Evolutionary conservation across 257 asterid genomes (phyloP).

Genomic region (Misopates orontium): DNA sequence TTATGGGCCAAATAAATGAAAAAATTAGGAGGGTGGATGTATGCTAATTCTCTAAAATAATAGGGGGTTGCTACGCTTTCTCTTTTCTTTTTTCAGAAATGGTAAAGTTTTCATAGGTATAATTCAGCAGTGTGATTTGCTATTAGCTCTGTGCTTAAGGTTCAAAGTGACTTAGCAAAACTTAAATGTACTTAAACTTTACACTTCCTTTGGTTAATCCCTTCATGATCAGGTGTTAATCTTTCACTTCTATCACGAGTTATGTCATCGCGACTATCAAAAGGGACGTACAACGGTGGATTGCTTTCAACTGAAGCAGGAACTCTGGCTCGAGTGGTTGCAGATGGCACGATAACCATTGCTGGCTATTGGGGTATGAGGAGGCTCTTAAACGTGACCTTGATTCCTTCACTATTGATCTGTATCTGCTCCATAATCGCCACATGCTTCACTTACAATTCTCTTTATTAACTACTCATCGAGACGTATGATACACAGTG

Average conservation of each 20-base stretch:
- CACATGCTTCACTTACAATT: constrained; percentile 63
- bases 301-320: constrained; percentile 78
- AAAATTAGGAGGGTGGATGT: too few species aligned
- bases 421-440: constrained; percentile 59
- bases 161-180: too few species aligned
- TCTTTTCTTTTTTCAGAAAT: too few species aligned
- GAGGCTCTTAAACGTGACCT: constrained; percentile 53
- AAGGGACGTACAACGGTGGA: constrained; percentile 72
- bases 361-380: constrained; percentile 65
- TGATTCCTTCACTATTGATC: constrained; percentile 60
- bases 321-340: constrained; percentile 68
- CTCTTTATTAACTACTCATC: constrained; percentile 41
- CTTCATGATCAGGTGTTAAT: constrained; percentile 49
- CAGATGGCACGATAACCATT: constrained; percentile 62
- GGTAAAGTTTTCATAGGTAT: neutral
- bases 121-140: neutral
- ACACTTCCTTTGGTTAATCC: neutral
- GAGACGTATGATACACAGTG: neutral
- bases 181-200: too few species aligned
- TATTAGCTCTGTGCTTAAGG: too few species aligned
- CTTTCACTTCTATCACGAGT: constrained; percentile 68
- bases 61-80: too few species aligned
- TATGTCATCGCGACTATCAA: constrained; percentile 70
- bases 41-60: too few species aligned
- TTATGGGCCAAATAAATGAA: too few species aligned